These are phyloP conservation scores for Leishmania turanica DNA, from an alignment of 208 protist species.

Conservation along the genomic window DNA sequence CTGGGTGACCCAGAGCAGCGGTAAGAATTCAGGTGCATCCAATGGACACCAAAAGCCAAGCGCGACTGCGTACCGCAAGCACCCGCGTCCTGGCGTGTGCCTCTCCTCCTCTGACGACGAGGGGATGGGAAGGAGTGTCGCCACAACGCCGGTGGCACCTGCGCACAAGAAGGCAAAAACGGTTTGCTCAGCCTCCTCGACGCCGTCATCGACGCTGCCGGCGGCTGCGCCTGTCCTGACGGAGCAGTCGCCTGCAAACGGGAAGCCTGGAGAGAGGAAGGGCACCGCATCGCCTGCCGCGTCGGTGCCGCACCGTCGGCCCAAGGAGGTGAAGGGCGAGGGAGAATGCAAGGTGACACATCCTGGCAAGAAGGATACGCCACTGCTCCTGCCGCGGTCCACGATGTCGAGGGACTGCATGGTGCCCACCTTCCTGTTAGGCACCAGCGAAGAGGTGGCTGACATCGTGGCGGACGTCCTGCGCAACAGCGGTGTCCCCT, in stretches of 20 bases:
- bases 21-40: neutral
- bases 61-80: constrained; percentile 11
- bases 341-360: neutral
- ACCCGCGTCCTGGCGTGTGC: constrained; percentile 24
- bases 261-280: neutral
- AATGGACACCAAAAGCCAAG: neutral
- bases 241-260: neutral
- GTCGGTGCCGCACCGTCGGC: neutral
- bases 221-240: neutral
- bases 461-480: constrained; percentile 58
- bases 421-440: constrained; percentile 67
- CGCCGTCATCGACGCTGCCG: neutral
- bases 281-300: neutral
- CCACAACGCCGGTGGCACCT: neutral
- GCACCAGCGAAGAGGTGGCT: constrained; percentile 49
- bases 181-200: constrained; percentile 3
- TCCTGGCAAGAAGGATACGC: constrained; percentile 28
- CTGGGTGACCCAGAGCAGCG: constrained; percentile 35
- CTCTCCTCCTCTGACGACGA: constrained; percentile 36
- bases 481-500: constrained; percentile 21
- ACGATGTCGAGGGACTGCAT: constrained; percentile 45
- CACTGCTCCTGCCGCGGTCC: constrained; percentile 43
- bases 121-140: neutral
- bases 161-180: constrained; percentile 23
- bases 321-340: neutral